Base-by-base conservation (phyloP, 768 basidiomycete genomes). In the Strobilomyces dryophilus region DNA sequence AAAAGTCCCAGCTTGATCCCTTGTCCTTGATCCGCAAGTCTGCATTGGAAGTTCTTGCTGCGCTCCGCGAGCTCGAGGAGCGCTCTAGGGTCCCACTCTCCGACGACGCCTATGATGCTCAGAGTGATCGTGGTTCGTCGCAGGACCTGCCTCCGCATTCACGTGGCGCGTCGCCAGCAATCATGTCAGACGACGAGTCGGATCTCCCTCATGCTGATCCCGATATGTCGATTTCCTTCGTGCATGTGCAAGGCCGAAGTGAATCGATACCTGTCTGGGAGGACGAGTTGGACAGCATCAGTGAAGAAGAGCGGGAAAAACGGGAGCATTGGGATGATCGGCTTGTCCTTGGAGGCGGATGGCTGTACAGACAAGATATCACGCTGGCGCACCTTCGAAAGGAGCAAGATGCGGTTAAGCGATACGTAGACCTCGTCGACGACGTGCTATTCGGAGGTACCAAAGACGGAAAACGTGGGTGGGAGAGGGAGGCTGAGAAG, bases 11-110 rank as follows among this genome's bases (percentile, higher is more conserved):
- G 5, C 69, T 75, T 8, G 85, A 91, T 61, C 84, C 87, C 1
- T 71, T 92, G 17, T 76, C 79, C 2, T 73, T 82, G 45, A 84
- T 98, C 49, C 79, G 95, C 21, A 81, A 80, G 47, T 79, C 85
- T 1, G 92, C 92, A 1, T 71, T 98, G 48, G 93, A 94, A 55
- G 89, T 97, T 0, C 80, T 98, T 29, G 78, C 85, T 6, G 76
- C 82, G 36, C 78, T 98, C 39, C 79, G 92, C 35, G 83, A 82
- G 29, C 71, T 98, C 18, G 95, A 98, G 66, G 92, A 94, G 64
- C 71, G 72, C 9, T 81, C 81, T 36, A 80, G 95, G 4, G 66
- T 94, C 4, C 87, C 91, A 5, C 74, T 91, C 8, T 81, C 78
- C 17, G 88, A 92, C 64, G 88, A 90, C 41, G 87, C 82, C n/a